phyloP scores from a whole-genome alignment of 805 yeast genomes.

The Vanderwaltozyma polyspora region DNA sequence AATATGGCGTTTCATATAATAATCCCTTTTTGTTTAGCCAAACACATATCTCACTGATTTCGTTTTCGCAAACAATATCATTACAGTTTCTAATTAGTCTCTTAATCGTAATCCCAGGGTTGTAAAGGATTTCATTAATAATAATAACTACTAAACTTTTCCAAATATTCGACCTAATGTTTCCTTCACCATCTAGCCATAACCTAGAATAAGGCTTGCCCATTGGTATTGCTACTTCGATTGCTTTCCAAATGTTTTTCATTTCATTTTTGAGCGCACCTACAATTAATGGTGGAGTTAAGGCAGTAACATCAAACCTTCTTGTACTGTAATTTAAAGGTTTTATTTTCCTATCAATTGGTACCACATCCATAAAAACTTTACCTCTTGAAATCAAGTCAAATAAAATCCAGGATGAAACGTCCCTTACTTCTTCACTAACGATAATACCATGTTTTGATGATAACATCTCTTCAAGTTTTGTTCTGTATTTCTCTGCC shows the following conservation, averaged over 20 bases:
- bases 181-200: conserved; percentile 63
- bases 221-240: conserved; percentile 37
- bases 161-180: conserved; percentile 54
- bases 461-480: conserved; percentile 31
- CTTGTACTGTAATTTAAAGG: conserved; percentile 66
- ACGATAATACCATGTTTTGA: conserved; percentile 44
- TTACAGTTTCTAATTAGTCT: conserved; percentile 11
- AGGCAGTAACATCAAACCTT: conserved; percentile 48
- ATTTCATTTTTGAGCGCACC: conserved; percentile 16
- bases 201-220: conserved; percentile 53
- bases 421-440: conserved; percentile 44
- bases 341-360: conserved; percentile 37
- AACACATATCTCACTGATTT: conserved; percentile 29
- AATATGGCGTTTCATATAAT: conserved; percentile 7
- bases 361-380: conserved; percentile 41
- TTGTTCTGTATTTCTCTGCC: conserved; percentile 37
- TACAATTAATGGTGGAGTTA: conserved; percentile 56
- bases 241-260: conserved; percentile 4
- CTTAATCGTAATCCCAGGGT: conserved; percentile 41
- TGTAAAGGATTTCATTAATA: conserved; percentile 34
- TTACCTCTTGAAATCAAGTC: conserved; percentile 37
- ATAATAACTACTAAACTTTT: conserved; percentile 38
- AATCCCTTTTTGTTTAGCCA: conserved; percentile 35
- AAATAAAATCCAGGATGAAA: conserved; percentile 51
- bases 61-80: conserved; percentile 29